Conservation (phyloP, 352 stramenopile genomes). For the Pythium periplocum region DNA sequence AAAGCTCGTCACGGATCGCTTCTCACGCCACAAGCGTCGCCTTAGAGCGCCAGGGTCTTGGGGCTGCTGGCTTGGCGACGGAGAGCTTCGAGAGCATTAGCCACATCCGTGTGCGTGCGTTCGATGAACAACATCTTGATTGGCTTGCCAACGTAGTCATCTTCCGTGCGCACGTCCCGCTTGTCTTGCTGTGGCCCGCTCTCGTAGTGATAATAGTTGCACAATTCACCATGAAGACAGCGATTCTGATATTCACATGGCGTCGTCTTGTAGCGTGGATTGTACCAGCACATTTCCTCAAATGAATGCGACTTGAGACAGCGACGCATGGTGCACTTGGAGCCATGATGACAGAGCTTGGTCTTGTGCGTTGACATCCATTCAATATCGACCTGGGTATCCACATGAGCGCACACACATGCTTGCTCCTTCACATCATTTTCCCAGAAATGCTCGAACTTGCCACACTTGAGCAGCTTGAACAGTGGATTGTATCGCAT, state of each 20-base stretch:
- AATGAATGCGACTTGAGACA: constrained; percentile 13
- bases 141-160: constrained; percentile 12
- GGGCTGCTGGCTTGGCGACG: no score
- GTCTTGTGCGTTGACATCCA: constrained; percentile 21
- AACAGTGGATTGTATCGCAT: constrained; percentile 48
- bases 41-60: no score
- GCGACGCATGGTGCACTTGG: neutral
- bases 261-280: constrained; percentile 5
- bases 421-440: constrained; percentile 29
- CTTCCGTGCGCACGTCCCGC: constrained; percentile 2
- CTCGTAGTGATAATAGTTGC: constrained; percentile 5
- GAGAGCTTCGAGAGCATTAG: neutral
- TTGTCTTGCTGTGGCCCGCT: constrained; percentile 5
- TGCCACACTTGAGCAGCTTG: constrained; percentile 34
- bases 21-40: no score
- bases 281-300: constrained; percentile 16
- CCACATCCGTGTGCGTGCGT: constrained; percentile 9
- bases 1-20: no score
- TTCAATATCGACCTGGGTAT: constrained; percentile 25
- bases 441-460: constrained; percentile 30
- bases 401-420: constrained; percentile 36
- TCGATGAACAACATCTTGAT: constrained; percentile 9
- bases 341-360: neutral
- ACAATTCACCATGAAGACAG: neutral
- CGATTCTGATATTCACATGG: neutral